Evolutionary conservation across 2,329 filamentous ascomycete species (phyloP).

Genomic region (Harringtonia lauricola): DNA sequence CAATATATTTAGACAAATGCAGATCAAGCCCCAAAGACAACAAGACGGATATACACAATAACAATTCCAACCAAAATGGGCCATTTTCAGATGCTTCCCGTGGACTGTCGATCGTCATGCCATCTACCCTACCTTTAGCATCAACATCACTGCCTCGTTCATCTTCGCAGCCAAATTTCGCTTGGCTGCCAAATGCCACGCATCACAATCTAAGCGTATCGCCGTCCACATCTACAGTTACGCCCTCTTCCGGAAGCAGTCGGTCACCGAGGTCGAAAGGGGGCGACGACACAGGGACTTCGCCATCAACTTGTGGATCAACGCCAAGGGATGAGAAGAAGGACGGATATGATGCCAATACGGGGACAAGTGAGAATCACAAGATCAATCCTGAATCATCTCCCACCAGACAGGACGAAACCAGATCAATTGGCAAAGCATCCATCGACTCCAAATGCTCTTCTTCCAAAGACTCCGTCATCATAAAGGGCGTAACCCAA

Average conservation of each 20-base stretch:
- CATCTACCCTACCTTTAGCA: no score
- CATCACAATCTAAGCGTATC: neutral
- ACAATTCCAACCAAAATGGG: no score
- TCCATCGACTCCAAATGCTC: conserved; percentile 31
- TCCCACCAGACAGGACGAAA: neutral
- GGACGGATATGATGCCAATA: neutral
- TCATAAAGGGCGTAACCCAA: neutral
- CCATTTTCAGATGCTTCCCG: no score
- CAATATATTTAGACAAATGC: no score
- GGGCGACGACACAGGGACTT: conserved; percentile 1
- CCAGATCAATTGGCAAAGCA: conserved; percentile 22
- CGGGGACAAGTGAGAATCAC: neutral
- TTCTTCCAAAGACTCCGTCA: conserved; percentile 1
- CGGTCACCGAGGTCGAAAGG: conserved; percentile 8
- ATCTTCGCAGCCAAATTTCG: no score
- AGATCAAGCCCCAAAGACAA: no score
- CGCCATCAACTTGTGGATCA: conserved; percentile 3
- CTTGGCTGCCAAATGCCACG: neutral
- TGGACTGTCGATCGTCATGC: no score
- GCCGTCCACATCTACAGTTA: conserved; percentile 10
- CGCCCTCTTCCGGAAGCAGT: conserved; percentile 6
- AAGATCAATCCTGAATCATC: neutral
- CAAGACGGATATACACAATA: no score
- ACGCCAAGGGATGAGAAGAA: neutral
- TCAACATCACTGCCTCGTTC: no score